A percentile compares a stretch with the other conserved stretches of the same genome.
phyloP scores from a whole-genome alignment of 2,329 filamentous ascomycete genomes.

The Alternaria alternata region DNA sequence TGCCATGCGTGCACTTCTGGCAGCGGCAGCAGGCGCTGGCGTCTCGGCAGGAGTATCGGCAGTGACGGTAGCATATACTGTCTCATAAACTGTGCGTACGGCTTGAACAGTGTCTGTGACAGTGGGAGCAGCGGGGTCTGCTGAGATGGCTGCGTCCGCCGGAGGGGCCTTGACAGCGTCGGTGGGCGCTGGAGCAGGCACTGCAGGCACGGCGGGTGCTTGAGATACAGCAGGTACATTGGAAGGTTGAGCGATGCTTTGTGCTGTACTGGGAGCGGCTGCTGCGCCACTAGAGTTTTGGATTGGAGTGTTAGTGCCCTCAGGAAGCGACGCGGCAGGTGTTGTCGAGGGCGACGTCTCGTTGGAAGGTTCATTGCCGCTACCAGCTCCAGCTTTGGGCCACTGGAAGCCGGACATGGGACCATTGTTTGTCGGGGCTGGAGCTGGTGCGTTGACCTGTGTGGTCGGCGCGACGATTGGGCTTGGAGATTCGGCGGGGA shows the following conservation, averaged over 20 bases:
- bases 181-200: constrained; percentile 11
- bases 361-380: constrained; percentile 4
- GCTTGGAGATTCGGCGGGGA: constrained; percentile 8
- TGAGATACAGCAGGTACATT: constrained; percentile 1
- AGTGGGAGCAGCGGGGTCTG: constrained; percentile 5
- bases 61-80: constrained; percentile 25
- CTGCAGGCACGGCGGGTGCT: constrained; percentile 8
- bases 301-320: constrained; percentile 3
- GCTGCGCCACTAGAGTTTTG: constrained; percentile 8
- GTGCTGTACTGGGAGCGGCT: constrained; percentile 10
- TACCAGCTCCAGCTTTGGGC: constrained; percentile 17
- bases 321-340: constrained; percentile 8
- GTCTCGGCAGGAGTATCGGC: constrained; percentile 16
- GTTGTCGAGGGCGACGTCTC: constrained; percentile 10
- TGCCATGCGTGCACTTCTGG: constrained; percentile 20
- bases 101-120: constrained; percentile 8
- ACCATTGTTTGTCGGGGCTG: constrained; percentile 11
- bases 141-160: constrained; percentile 1
- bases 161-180: constrained; percentile 1
- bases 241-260: constrained; percentile 17
- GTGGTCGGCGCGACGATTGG: constrained; percentile 12
- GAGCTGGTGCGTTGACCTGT: constrained; percentile 15
- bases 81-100: constrained; percentile 25
- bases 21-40: constrained; percentile 15
- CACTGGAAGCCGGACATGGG: constrained; percentile 36